These are phyloP conservation scores for Aegilops tauschii DNA, from an alignment of 176 grass and related monocot species.

Conservation along the genomic window DNA sequence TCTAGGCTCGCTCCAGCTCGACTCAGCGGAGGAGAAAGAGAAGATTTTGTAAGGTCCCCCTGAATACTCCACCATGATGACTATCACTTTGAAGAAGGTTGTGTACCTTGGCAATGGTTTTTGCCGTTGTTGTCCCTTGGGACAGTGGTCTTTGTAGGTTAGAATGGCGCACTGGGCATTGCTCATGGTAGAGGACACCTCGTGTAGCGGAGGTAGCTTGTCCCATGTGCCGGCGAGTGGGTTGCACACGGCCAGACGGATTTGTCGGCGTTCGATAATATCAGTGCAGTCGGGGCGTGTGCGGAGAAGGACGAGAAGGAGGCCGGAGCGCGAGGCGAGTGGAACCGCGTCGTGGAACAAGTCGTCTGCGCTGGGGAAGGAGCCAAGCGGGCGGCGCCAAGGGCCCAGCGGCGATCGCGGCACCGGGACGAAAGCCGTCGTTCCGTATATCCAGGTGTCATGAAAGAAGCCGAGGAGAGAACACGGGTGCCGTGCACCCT, in stretches of 20 bases:
- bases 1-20: neutral
- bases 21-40: neutral
- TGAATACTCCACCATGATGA: neutral
- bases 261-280: no score
- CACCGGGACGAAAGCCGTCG: neutral
- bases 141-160: neutral
- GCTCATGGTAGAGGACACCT: no score
- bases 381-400: neutral
- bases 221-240: neutral
- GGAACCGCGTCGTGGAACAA: neutral
- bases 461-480: neutral
- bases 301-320: neutral
- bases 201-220: neutral
- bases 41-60: neutral
- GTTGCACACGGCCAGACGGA: neutral
- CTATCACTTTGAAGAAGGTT: neutral
- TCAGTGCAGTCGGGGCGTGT: neutral
- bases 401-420: neutral
- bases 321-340: neutral
- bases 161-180: neutral
- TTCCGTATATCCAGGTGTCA: no score
- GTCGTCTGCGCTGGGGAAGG: neutral
- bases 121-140: neutral
- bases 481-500: neutral
- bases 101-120: neutral